Evolutionary conservation across 2,329 filamentous ascomycete genomes (phyloP), one percentile per base, ranked within the genome.

Genomic region (Didymella exigua): DNA sequence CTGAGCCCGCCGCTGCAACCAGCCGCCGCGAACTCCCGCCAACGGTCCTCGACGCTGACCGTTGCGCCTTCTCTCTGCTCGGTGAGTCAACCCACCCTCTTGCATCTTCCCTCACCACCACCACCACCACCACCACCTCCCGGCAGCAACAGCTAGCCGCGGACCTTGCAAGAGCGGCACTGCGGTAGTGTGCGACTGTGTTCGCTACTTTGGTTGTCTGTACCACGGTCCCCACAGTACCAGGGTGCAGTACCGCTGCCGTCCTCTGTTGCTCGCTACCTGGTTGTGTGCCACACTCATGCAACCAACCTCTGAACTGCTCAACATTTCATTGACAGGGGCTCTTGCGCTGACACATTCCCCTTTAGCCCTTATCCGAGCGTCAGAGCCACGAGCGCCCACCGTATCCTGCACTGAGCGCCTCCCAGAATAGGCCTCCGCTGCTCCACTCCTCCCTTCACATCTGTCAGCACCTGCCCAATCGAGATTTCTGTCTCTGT

Each of bases 221-320:
- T 73, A 50, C 61, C 61, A 74, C 70, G 49, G 47, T 66, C 69
- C 56, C 66, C 68, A 69, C 61, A 63, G 53, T 59, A 56, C 65
- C 60, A 62, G 60, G 55, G 59, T 67, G 62, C 70, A 58, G 67
- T 59, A 62, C 68, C 53, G 65, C 70, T 69, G 67, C 65, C 57
- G 65, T 72, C 68, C 70, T 54, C 68, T 65, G 65, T 65, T 62
- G 61, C 67, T 66, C 66, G 68, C 68, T 65, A 61, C 62, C 62
- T 60, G 53, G 47, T 59, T 73, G 70, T 71, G 67, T 71, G 71
- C 71, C 70, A 73, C 71, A 67, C 60, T 57, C 62, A 66, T 73
- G 70, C 69, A 71, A 66, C 62, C 66, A 63, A 58, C 66, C 67
- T 63, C 53, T 49, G 52, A 58, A 61, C 59, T 38, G 60, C 65